Conservation (phyloP, 2,329 filamentous ascomycete genomes). For the Arthrobotrys conoides region DNA sequence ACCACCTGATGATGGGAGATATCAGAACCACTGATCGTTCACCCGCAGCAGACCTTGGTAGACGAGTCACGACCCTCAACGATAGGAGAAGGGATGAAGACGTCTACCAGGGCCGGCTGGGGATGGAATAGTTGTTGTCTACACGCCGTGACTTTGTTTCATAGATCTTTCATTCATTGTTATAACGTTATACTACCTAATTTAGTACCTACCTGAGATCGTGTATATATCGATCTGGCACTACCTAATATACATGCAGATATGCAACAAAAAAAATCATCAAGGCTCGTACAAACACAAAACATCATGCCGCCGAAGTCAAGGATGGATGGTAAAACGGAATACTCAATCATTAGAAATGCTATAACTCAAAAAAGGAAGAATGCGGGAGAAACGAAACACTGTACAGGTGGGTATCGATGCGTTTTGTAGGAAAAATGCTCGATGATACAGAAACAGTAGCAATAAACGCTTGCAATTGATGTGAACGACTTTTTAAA, state of each 20-base stretch:
- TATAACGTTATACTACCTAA: conserved; percentile 8
- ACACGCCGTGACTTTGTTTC: conserved; percentile 1
- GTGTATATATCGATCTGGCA: conserved; percentile 29
- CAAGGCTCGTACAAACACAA: conserved; percentile 9
- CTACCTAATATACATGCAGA: conserved; percentile 26
- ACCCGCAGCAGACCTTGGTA: conserved; percentile 19
- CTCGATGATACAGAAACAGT: conserved; percentile 41
- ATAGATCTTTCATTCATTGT: conserved; percentile 7
- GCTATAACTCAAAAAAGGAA: conserved; percentile 34
- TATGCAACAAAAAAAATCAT: conserved; percentile 33
- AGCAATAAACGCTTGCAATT: conserved; percentile 12
- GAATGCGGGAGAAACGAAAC: conserved; percentile 24
- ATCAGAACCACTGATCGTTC: conserved; percentile 58
- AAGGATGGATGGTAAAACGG: conserved; percentile 1
- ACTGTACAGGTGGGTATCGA: conserved; percentile 57
- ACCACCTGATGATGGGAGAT: conserved; percentile 59
- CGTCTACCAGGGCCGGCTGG: conserved; percentile 10
- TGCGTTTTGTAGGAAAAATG: conserved; percentile 52
- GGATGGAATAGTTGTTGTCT: conserved; percentile 54
- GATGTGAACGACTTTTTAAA: conserved; percentile 30
- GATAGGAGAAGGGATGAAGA: too few relatives aligned
- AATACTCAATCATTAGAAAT: conserved; percentile 38
- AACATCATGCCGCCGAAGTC: conserved; percentile 19
- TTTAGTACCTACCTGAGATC: neutral
- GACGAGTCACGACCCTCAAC: neutral